Evolutionary conservation across 2,329 filamentous ascomycete genomes (phyloP), one percentile per base, ranked within the genome.

Genomic region (Colletotrichum scovillei): DNA sequence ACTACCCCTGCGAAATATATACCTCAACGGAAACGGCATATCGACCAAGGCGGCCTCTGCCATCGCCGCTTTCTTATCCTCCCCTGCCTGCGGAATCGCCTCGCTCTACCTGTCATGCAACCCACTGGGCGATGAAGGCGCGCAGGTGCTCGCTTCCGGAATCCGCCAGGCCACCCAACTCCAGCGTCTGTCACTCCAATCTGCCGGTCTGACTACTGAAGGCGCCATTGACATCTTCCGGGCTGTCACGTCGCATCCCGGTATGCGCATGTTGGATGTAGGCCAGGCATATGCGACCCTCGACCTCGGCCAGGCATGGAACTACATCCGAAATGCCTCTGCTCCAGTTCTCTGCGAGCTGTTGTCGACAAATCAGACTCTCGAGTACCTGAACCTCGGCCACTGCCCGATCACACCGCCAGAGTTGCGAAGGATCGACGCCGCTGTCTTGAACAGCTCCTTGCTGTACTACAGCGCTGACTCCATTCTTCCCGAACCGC

Each of bases 201-300:
- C 84, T 62, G 81, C 81, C 76, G 86, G 85, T 67, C 79, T 85
- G 76, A 81, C 79, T 77, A 83, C 83, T 77, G 77, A 79, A 74
- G 84, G 84, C 67, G 79, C 81, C 58, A 78, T 80, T 56, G 77
- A 79, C 58, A 76, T 88, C 53, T 84, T 83, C 76, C 74, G 80
- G 49, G 81, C 83, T 26, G 74, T 86, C 67, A 74, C 76, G 22
- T 74, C 77, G 22, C 81, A 86, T 75, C 77, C 81, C 9, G 74
- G 76, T 38, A 77, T 88, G 24, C 79, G 79, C 14, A 78, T 78
- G 24, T 76, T 88, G 12, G 85, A 87, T 73, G 72, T 88, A 5
- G 84, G 85, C 19, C 86, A 88, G 76, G 82, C 82, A 24, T 87
- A 83, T 76, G 82, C 83, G n/a, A 88, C 86, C 12, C 76, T 82